These are phyloP conservation scores for Arctostaphylos glauca DNA, from an alignment of 148 eudicot genomes.

Conservation along the genomic window DNA sequence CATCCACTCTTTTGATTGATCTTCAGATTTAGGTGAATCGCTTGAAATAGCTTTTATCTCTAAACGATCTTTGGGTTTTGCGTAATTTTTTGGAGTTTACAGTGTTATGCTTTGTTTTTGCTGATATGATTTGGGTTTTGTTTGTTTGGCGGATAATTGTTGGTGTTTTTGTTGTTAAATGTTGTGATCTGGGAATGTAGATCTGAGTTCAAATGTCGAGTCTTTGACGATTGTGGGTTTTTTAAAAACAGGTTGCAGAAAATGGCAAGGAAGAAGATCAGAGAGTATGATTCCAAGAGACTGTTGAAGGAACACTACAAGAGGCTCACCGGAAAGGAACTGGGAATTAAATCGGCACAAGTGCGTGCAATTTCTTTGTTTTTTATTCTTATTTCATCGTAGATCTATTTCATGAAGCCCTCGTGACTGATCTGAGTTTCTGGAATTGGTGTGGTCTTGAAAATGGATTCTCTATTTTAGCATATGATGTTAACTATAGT, in stretches of 20 bases:
- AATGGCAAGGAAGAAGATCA: conserved; percentile 99
- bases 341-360: conserved; percentile 86
- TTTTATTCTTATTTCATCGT: neutral
- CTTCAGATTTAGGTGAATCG: too few relatives aligned
- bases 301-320: conserved; percentile 89
- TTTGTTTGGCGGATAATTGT: neutral
- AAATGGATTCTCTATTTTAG: neutral
- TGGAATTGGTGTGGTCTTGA: neutral
- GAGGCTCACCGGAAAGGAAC: conserved; percentile 75
- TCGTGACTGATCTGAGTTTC: neutral
- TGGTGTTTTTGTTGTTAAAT: neutral
- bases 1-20: neutral
- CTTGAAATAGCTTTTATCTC: too few relatives aligned
- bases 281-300: conserved; percentile 99
- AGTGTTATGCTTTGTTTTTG: neutral
- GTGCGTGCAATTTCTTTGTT: conserved; percentile 30
- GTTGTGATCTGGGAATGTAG: conserved; percentile 2
- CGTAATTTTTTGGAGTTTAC: neutral
- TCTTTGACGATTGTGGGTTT: neutral
- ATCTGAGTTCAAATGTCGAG: conserved; percentile 5
- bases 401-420: neutral
- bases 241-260: conserved; percentile 15
- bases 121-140: neutral
- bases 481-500: too few relatives aligned
- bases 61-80: neutral